phyloP scores from a whole-genome alignment of 2,329 filamentous ascomycete genomes.

The Colletotrichum lindemuthianum region DNA sequence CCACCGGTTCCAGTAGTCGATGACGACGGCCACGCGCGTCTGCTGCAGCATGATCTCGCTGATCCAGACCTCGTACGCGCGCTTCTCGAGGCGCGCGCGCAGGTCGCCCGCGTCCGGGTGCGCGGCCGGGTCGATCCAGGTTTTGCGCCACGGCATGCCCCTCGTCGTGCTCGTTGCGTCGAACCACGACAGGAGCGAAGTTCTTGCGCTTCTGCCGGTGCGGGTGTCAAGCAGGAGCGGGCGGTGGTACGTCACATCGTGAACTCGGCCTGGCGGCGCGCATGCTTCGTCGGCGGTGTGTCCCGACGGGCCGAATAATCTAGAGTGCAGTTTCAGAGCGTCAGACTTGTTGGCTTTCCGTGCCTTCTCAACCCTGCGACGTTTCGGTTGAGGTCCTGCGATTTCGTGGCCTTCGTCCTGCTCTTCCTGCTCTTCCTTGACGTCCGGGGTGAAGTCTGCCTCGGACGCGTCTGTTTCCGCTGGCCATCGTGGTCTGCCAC shows the following conservation, averaged over 20 bases:
- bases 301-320: constrained; percentile 7
- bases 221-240: constrained; percentile 57
- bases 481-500: neutral
- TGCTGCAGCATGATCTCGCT: constrained; percentile 76
- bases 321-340: constrained; percentile 3
- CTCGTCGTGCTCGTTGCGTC: constrained; percentile 56
- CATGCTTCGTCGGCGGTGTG: neutral
- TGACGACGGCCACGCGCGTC: constrained; percentile 69
- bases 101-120: constrained; percentile 45
- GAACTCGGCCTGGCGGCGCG: neutral
- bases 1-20: constrained; percentile 72
- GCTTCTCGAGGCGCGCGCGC: constrained; percentile 56
- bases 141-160: constrained; percentile 69
- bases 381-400: constrained; percentile 22
- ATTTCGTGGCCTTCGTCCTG: constrained; percentile 12
- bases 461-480: constrained; percentile 31
- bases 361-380: constrained; percentile 20
- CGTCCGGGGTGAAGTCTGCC: constrained; percentile 18
- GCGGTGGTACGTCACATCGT: constrained; percentile 54
- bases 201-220: constrained; percentile 43
- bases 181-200: constrained; percentile 61
- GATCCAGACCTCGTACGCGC: constrained; percentile 74
- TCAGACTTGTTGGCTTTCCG: constrained; percentile 16
- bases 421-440: neutral
- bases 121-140: constrained; percentile 60